Evolutionary conservation across 108 stramenopile species (phyloP), one percentile per base, ranked within the genome.

Genomic region (Stephanodiscus minutulus): DNA sequence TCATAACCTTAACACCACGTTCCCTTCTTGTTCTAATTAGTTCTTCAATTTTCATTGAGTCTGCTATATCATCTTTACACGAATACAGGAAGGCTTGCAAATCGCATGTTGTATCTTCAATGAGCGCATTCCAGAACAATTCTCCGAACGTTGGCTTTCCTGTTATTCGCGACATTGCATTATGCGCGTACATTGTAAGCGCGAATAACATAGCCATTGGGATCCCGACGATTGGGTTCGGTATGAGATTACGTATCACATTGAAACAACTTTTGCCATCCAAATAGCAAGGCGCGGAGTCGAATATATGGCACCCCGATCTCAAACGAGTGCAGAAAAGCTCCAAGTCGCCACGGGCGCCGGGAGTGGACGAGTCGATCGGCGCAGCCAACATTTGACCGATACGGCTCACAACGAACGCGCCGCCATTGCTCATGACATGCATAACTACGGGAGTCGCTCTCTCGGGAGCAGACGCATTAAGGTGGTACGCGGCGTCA

Each of bases 81-180:
- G 52, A 54, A 29, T 68, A 68, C 0, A 68, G 1, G 7, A 68
- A 68, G 2, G 53, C 66, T 33, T 68, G 66, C 17, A 33, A 31
- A 15, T 20, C 15, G 37, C 66, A 68, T 4, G 36, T 18, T 18
- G 8, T 31, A 39, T 37, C 29, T 20, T 47, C 33, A 7, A 68
- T n/a, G 33, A 68, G 36, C 8, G 33, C 53, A 35, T 68, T 68
- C 66, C 66, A 68, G 53, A 68, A 68, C 37, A 5, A 18, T 31
- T 68, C 53, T 20, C 50, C 22, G n/a, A 24, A 24, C 50, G 50
- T 52, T 7, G 50, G 50, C 20, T 20, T 52, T 52, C 50, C 50
- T 7, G n/a, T 52, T 7, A 52, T 52, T 7, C 20, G 8, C 7
- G 50, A 52, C 20, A 52, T 18, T 6, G 50, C 22, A 52, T 18